Percentiles rank a stretch among this genome's conserved stretches.
Conservation (phyloP, 2,329 filamentous ascomycete genomes). For the Phyllosticta ampelicida region DNA sequence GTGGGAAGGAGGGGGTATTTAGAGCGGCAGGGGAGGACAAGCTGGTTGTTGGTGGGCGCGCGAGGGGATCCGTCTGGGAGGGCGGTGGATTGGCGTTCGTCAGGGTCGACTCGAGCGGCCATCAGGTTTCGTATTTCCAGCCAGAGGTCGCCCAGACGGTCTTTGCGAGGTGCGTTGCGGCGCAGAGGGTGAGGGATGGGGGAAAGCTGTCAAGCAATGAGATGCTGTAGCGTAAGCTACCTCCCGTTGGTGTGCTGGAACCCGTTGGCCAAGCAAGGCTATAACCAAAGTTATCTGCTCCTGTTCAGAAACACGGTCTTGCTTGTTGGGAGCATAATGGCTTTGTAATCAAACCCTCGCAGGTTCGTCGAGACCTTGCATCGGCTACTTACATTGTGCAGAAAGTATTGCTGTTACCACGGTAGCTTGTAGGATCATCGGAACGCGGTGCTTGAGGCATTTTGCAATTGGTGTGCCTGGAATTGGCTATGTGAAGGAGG, state of each 20-base stretch:
- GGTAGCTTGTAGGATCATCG: no score
- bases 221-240: background rate
- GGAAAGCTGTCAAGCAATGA: background rate
- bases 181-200: background rate
- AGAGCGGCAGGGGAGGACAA: conserved; percentile 60
- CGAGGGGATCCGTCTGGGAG: conserved; percentile 59
- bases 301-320: no score
- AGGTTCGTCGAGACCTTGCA: no score
- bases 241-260: background rate
- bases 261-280: background rate
- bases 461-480: no score
- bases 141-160: conserved; percentile 13
- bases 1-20: conserved; percentile 38
- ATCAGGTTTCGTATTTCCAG: conserved; percentile 39
- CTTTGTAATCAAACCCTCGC: no score
- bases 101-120: conserved; percentile 42
- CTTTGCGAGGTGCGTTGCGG: background rate
- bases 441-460: no score
- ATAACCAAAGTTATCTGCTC: background rate
- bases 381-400: no score
- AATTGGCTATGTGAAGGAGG: no score
- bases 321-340: no score
- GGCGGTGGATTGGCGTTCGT: conserved; percentile 54
- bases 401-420: no score
- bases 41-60: conserved; percentile 48